Percentiles rank a stretch among this genome's conserved stretches.
phyloP scores from a whole-genome alignment of 2,329 filamentous ascomycete genomes.

The Arthrobotrys iridis region DNA sequence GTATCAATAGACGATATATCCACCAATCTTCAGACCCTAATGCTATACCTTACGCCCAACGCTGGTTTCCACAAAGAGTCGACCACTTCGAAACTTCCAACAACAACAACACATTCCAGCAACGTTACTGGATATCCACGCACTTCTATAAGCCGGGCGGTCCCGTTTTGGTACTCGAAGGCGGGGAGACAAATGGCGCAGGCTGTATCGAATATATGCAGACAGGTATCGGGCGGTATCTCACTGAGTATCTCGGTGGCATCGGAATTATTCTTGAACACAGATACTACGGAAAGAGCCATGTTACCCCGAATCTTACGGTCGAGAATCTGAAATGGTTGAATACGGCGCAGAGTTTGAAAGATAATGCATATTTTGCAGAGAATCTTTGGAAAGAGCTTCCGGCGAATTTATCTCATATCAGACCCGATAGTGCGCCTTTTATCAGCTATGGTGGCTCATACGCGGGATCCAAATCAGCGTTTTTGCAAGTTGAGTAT shows the following conservation, averaged over 20 bases:
- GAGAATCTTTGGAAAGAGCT: conserved; percentile 71
- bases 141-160: conserved; percentile 79
- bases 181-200: conserved; percentile 74
- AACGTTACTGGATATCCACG: conserved; percentile 86
- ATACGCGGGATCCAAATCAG: conserved; percentile 82
- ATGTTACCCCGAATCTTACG: conserved; percentile 73
- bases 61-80: conserved; percentile 47
- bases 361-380: conserved; percentile 84
- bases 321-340: conserved; percentile 80
- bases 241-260: conserved; percentile 76
- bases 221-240: conserved; percentile 78
- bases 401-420: conserved; percentile 74
- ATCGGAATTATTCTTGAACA: conserved; percentile 85
- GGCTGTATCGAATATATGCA: conserved; percentile 75
- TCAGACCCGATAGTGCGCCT: conserved; percentile 72
- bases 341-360: conserved; percentile 82
- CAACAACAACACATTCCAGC: conserved; percentile 71
- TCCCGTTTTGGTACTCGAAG: conserved; percentile 79
- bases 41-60: conserved; percentile 31
- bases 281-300: conserved; percentile 83
- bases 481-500: conserved; percentile 79
- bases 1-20: conserved; percentile 17
- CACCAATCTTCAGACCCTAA: background rate
- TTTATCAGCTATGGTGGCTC: conserved; percentile 86
- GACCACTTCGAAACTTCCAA: conserved; percentile 70